These are phyloP conservation scores for Talaromyces sp. DNA, from an alignment of 2,329 filamentous ascomycete genomes.

Conservation along the genomic window DNA sequence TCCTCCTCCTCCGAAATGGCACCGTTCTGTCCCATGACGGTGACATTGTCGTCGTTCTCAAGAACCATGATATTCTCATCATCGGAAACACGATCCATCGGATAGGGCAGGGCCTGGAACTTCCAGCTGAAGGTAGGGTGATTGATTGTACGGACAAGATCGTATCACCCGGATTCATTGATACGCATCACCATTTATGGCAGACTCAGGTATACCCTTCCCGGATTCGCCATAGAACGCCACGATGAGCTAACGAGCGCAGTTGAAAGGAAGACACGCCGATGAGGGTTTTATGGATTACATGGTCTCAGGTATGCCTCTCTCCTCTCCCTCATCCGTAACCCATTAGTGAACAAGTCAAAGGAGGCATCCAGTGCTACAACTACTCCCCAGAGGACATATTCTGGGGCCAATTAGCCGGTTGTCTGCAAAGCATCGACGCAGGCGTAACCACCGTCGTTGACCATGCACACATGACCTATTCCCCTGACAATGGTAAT, in stretches of 20 bases:
- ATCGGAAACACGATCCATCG: neutral
- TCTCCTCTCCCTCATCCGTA: neutral
- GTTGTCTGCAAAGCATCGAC: slow-evolving; percentile 9
- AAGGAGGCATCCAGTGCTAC: slow-evolving; percentile 12
- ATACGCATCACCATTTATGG: slow-evolving; percentile 18
- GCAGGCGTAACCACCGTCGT: slow-evolving; percentile 14
- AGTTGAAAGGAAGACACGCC: slow-evolving; percentile 9
- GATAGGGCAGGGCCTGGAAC: neutral
- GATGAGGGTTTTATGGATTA: slow-evolving; percentile 14
- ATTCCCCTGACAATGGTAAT: neutral
- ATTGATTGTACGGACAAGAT: slow-evolving; percentile 15
- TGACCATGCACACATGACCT: slow-evolving; percentile 17
- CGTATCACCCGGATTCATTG: slow-evolving; percentile 14
- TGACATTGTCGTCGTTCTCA: neutral
- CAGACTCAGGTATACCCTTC: slow-evolving; percentile 9
- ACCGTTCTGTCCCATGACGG: slow-evolving; percentile 7
- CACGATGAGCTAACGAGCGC: neutral
- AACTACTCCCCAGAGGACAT: slow-evolving; percentile 6
- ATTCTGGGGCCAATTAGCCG: slow-evolving; percentile 18
- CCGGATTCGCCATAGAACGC: too few species aligned
- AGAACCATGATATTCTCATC: slow-evolving; percentile 4
- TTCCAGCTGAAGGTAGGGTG: neutral
- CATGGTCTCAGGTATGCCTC: slow-evolving; percentile 6
- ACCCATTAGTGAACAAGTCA: neutral
- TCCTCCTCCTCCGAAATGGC: slow-evolving; percentile 12